Conservation (phyloP, 371 early-diverging fungal species). For the Mucor irregularis region DNA sequence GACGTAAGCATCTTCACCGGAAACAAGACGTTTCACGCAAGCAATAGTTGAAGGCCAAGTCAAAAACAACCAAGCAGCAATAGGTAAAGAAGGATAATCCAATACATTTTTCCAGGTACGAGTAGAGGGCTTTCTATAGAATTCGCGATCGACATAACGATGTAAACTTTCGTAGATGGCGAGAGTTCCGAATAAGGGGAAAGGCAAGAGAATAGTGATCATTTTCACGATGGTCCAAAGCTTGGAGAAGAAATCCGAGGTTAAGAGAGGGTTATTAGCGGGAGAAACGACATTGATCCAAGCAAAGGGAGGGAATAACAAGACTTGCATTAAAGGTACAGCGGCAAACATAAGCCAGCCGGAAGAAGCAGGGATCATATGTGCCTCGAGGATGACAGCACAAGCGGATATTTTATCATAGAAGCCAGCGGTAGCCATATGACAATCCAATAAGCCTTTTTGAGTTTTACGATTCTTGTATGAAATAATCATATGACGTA, state of each 20-base stretch:
- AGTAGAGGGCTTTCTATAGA: slow-evolving; percentile 45
- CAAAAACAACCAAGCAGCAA: slow-evolving; percentile 59
- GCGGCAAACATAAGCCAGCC: slow-evolving; percentile 67
- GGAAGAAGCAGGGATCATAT: slow-evolving; percentile 57
- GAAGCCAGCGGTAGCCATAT: slow-evolving; percentile 19
- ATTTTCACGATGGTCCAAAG: slow-evolving; percentile 53
- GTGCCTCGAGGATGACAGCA: slow-evolving; percentile 52
- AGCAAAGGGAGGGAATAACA: slow-evolving; percentile 49
- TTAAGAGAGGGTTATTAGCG: slow-evolving; percentile 45
- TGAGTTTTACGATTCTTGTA: slow-evolving; percentile 22
- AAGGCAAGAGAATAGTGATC: slow-evolving; percentile 51
- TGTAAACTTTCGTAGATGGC: slow-evolving; percentile 55
- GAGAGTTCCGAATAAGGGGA: slow-evolving; percentile 51
- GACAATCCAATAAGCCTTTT: slow-evolving; percentile 21
- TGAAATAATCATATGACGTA: slow-evolving; percentile 22
- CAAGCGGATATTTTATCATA: slow-evolving; percentile 48
- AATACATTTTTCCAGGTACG: slow-evolving; percentile 46
- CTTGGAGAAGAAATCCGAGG: slow-evolving; percentile 48
- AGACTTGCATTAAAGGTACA: slow-evolving; percentile 55
- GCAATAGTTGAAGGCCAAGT: slow-evolving; percentile 56
- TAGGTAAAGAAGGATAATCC: slow-evolving; percentile 52
- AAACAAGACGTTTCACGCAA: slow-evolving; percentile 49
- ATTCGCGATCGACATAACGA: slow-evolving; percentile 46
- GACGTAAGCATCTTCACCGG: slow-evolving; percentile 49
- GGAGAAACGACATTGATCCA: slow-evolving; percentile 43